phyloP scores from a whole-genome alignment of 805 yeast species.

The Candida glaebosa region DNA sequence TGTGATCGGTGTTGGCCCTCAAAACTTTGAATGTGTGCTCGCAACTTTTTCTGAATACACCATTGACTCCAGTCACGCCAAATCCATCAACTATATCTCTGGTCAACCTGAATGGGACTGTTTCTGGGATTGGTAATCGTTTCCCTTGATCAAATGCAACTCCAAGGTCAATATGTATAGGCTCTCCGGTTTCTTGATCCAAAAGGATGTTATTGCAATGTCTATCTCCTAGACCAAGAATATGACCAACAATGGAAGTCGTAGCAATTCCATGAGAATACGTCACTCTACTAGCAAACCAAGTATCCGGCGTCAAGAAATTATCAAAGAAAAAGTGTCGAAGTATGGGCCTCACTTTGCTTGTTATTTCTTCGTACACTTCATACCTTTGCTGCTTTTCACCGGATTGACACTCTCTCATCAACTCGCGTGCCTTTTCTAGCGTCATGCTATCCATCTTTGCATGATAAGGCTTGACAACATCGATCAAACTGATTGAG shows the following conservation, averaged over 20 bases:
- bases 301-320: slow-evolving; percentile 62
- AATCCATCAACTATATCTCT: slow-evolving; percentile 85
- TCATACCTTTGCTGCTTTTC: slow-evolving; percentile 41
- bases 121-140: slow-evolving; percentile 80
- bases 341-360: slow-evolving; percentile 61
- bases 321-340: slow-evolving; percentile 66
- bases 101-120: slow-evolving; percentile 90
- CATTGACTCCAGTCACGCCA: slow-evolving; percentile 83
- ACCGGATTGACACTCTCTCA: slow-evolving; percentile 55
- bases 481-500: slow-evolving; percentile 67
- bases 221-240: slow-evolving; percentile 92
- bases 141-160: slow-evolving; percentile 96
- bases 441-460: slow-evolving; percentile 37
- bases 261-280: slow-evolving; percentile 82
- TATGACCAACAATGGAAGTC: slow-evolving; percentile 80
- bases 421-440: slow-evolving; percentile 57
- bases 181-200: slow-evolving; percentile 83
- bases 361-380: slow-evolving; percentile 45
- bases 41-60: slow-evolving; percentile 68
- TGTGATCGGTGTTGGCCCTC: slow-evolving; percentile 61
- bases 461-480: slow-evolving; percentile 62
- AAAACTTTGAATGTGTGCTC: slow-evolving; percentile 70
- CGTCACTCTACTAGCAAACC: slow-evolving; percentile 64
- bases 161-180: slow-evolving; percentile 93
- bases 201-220: slow-evolving; percentile 87